phyloP scores from a whole-genome alignment of 768 basidiomycete genomes.

The Russula virescens region DNA sequence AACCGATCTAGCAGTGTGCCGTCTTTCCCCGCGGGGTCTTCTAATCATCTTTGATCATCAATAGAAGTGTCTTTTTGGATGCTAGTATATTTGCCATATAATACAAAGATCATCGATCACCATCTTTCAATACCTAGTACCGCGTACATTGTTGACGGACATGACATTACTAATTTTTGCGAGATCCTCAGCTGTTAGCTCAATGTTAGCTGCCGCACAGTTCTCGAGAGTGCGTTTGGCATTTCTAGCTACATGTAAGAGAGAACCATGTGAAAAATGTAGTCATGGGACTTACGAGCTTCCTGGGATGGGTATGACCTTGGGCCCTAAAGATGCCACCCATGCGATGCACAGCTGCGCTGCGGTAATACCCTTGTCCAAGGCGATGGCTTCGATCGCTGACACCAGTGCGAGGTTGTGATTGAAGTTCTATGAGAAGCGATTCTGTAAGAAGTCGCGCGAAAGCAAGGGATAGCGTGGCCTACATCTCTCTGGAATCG shows the following conservation, averaged over 20 bases:
- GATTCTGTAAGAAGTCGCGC: not conserved
- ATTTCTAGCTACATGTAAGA: slow-evolving; percentile 26
- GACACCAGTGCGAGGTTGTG: slow-evolving; percentile 42
- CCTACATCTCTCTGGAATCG: slow-evolving; percentile 36
- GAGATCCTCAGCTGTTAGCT: slow-evolving; percentile 33
- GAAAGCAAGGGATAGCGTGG: not conserved
- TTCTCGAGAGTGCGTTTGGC: slow-evolving; percentile 42
- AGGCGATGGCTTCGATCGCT: slow-evolving; percentile 35
- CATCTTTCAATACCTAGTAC: slow-evolving; percentile 15
- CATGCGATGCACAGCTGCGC: slow-evolving; percentile 38
- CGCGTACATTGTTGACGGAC: slow-evolving; percentile 12
- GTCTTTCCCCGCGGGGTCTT: not conserved
- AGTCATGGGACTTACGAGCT: slow-evolving; percentile 31
- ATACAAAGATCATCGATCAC: not conserved
- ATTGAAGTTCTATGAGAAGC: slow-evolving; percentile 33
- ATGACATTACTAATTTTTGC: slow-evolving; percentile 37
- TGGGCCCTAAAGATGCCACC: slow-evolving; percentile 33
- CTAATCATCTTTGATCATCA: not conserved
- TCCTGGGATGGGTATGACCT: slow-evolving; percentile 46
- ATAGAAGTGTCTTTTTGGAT: not conserved
- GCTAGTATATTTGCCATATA: not conserved
- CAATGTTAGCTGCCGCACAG: slow-evolving; percentile 36
- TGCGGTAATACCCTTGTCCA: slow-evolving; percentile 38
- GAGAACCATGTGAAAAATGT: not conserved
- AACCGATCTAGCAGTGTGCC: not conserved